Percentiles rank a stretch among this genome's conserved stretches.
Evolutionary conservation across 2,329 filamentous ascomycete genomes (phyloP).

Genomic region (Calonectria honghensis): DNA sequence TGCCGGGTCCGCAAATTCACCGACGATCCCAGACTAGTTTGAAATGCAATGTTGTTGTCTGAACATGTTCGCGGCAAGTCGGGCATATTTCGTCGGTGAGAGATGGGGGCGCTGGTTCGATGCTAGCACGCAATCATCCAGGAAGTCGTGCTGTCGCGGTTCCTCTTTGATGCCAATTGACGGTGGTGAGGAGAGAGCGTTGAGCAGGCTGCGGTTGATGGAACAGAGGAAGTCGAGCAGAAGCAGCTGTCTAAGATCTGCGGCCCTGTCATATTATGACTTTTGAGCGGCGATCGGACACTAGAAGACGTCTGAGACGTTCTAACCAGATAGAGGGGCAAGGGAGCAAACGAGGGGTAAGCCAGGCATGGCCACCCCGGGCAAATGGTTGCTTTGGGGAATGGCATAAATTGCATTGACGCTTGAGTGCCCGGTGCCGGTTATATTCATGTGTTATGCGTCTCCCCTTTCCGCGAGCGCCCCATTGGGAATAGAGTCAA

Average conservation of each 20-base stretch:
- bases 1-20: not conserved
- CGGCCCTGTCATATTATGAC: not conserved
- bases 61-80: constrained; percentile 1
- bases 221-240: not conserved
- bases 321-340: not conserved
- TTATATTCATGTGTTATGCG: constrained; percentile 6
- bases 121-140: not conserved
- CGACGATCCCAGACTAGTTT: not conserved
- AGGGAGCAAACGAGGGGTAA: not conserved
- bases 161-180: not conserved
- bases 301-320: not conserved
- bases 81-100: not conserved
- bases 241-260: not conserved
- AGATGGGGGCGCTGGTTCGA: not conserved
- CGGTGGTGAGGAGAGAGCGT: not conserved
- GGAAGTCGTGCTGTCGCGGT: not conserved
- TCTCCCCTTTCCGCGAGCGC: not conserved
- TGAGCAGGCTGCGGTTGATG: not conserved
- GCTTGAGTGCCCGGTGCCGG: not conserved
- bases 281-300: not conserved
- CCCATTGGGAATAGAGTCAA: not conserved
- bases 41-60: not conserved
- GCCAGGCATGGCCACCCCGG: not conserved
- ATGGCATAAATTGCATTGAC: constrained; percentile 3
- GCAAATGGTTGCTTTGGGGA: not conserved